Evolutionary conservation across 2,329 filamentous ascomycete species (phyloP).

Genomic region (Macroventuria anomochaeta): DNA sequence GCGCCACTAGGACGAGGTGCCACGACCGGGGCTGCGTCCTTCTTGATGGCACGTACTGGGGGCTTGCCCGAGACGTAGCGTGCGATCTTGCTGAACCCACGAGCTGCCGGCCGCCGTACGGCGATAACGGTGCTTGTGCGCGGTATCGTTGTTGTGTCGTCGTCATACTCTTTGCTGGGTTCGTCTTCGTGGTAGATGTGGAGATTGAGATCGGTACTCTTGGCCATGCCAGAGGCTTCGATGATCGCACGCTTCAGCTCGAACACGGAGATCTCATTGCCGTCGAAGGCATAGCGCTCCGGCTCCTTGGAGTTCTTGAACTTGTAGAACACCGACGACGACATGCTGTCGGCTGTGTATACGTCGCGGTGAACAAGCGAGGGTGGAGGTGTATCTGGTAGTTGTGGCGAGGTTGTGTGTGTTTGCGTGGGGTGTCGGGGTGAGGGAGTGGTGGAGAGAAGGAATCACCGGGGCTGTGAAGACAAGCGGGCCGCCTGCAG

Average conservation of each 20-base stretch:
- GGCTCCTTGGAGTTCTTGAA: conserved; percentile 99
- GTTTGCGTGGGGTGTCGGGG: conserved; percentile 9
- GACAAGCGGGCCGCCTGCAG: conserved; percentile 8
- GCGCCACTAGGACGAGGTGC: conserved; percentile 29
- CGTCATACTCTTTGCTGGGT: conserved; percentile 89
- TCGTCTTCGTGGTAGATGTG: conserved; percentile 91
- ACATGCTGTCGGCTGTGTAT: conserved; percentile 62
- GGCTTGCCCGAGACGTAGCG: conserved; percentile 97
- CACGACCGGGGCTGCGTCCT: conserved; percentile 60
- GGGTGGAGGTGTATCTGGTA: conserved; percentile 2
- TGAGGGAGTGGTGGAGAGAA: conserved; percentile 16
- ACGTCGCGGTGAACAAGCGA: conserved; percentile 2
- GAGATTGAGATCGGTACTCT: conserved; percentile 95
- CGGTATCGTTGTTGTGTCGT: conserved; percentile 96
- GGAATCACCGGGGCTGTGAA: conserved; percentile 15
- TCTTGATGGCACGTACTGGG: conserved; percentile 81
- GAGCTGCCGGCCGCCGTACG: conserved; percentile 80
- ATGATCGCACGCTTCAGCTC: conserved; percentile 99
- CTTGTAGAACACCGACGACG: conserved; percentile 99
- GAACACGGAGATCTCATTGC: conserved; percentile 96
- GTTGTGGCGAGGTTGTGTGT: background rate
- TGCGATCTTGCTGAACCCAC: conserved; percentile 88
- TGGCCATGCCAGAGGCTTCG: conserved; percentile 87
- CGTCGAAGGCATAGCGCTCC: conserved; percentile 93
- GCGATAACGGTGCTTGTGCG: conserved; percentile 94